A percentile compares a stretch with the other conserved stretches of the same genome.
phyloP scores from a whole-genome alignment of 192 early-diverging fungal genomes.

The Rhizoclosmatium globosum region DNA sequence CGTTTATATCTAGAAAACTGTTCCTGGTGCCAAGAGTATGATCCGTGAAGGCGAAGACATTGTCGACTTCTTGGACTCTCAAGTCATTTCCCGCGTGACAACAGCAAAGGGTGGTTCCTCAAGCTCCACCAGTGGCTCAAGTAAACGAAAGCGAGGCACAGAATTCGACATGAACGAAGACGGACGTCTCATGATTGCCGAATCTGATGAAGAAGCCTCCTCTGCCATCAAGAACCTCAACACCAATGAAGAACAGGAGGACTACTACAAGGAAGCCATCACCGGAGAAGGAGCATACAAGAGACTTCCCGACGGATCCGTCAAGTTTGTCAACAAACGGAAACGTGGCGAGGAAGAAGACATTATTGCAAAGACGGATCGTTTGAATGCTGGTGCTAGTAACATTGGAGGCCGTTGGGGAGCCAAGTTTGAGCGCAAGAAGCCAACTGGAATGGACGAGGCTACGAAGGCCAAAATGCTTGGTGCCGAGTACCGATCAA shows the following conservation, averaged over 20 bases:
- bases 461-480: conserved; percentile 50
- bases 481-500: conserved; percentile 83
- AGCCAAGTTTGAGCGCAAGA: conserved; percentile 38
- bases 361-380: conserved; percentile 27
- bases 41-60: conserved; percentile 61
- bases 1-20: background rate
- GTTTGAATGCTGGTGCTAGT: conserved; percentile 35
- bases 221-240: conserved; percentile 44
- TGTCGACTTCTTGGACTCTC: conserved; percentile 91
- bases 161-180: conserved; percentile 74
- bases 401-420: conserved; percentile 36
- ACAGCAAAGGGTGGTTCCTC: conserved; percentile 21
- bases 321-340: conserved; percentile 83
- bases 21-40: conserved; percentile 23
- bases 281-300: conserved; percentile 84
- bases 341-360: conserved; percentile 59
- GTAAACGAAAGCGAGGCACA: conserved; percentile 37
- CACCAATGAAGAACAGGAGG: conserved; percentile 65
- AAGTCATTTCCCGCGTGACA: conserved; percentile 71
- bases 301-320: conserved; percentile 80
- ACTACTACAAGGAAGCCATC: conserved; percentile 87
- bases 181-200: conserved; percentile 86
- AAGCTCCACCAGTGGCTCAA: background rate
- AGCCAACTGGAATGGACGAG: conserved; percentile 19
- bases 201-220: conserved; percentile 59